Base-by-base conservation (phyloP, 2,329 filamentous ascomycete species). In the Cordyceps tenuipes region DNA sequence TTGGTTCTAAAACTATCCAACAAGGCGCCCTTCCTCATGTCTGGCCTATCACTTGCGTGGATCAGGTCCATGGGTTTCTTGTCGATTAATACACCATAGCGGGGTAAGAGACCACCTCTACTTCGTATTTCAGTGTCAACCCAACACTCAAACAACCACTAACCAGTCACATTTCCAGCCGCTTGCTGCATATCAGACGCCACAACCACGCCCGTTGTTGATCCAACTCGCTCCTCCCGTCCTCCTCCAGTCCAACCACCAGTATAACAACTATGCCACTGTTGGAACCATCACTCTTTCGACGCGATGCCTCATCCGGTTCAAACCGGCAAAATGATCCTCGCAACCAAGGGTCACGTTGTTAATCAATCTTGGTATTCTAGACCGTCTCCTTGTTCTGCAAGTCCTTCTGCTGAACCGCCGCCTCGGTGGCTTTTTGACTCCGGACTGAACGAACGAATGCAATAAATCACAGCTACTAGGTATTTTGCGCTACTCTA, bases 201-300 rank as follows among this genome's bases (percentile, higher is more conserved):
- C 56, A 52, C 48, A 34, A 52, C 48, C n/a, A 52, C 48, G 56
- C 56, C 48, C 31, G 46, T 34, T 50, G 46, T 50, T 57, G 23
- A 57, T 50, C 46, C 46, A 57, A 26, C 53, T 36, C 53, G 36
- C 41, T 43, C 6, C 34, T 13, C 43, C 23, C 19, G 17, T 50
- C 34, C 29, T 19, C 53, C n/a, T 31, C 55, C 17, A 50, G n/a
- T 21, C 13, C 19, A 57, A 43, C 23, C n/a, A n/a, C 46, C 36
- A 17, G 21, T 3, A 9, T 19, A n/a, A 29, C 21, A 46, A 34
- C 29, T 31, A 7, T 43, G 54, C 43, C 43, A 47, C 43, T 21
- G 43, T 44, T 56, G 53, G 29, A 5, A 21, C 55, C 55, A 49
- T 43, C 9, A 13, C 23, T 10, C 31, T 50, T 21, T 50, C 34